Conservation (phyloP, 495 filamentous ascomycete genomes). For the Talaromyces nanjingensis region DNA sequence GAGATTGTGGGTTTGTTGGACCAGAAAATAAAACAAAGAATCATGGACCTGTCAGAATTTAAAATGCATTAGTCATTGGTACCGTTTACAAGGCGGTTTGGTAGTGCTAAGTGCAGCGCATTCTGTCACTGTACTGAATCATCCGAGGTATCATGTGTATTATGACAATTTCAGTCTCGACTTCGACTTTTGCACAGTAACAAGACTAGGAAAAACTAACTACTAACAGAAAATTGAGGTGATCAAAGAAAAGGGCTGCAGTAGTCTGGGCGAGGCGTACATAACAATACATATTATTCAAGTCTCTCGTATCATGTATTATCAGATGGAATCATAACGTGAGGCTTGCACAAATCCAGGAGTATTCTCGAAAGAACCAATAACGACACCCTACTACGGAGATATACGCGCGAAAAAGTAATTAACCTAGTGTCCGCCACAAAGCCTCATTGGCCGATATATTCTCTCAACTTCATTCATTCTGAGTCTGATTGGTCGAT, state of each 20-base stretch:
- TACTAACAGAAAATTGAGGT: neutral
- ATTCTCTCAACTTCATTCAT: neutral
- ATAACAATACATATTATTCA: neutral
- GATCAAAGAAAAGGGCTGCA: slow-evolving; percentile 5
- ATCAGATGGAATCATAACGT: neutral
- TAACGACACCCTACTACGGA: neutral
- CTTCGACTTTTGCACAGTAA: neutral
- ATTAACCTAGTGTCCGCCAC: neutral
- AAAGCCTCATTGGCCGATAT: neutral
- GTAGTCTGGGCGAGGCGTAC: neutral
- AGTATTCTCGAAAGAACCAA: neutral
- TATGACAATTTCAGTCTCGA: neutral
- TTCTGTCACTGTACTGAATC: neutral
- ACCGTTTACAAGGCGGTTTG: neutral
- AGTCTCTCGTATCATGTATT: neutral
- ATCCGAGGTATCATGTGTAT: neutral
- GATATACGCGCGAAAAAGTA: neutral
- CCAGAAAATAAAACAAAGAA: too few species aligned
- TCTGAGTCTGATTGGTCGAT: neutral
- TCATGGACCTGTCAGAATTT: neutral
- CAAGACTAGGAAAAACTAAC: neutral
- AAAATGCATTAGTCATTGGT: neutral
- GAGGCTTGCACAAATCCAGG: neutral
- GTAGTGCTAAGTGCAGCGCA: too few species aligned
- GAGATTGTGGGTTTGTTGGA: neutral